phyloP scores from a whole-genome alignment of 2,329 filamentous ascomycete genomes.

The Pseudonectria buxi region DNA sequence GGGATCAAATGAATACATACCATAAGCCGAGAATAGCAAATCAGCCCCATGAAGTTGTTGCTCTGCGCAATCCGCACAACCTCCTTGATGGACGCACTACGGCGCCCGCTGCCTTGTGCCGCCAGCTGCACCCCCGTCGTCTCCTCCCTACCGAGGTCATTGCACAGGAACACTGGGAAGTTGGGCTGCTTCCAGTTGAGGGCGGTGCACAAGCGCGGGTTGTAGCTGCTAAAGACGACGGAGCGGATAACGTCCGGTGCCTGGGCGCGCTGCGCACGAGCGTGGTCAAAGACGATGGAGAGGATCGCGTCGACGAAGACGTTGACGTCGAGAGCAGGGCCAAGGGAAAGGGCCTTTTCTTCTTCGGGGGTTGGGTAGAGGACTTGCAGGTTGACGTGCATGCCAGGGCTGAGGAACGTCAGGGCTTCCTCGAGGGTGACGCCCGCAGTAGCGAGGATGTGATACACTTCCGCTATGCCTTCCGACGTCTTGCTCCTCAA shows the following conservation, averaged over 20 bases:
- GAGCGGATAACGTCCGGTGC: slow-evolving; percentile 69
- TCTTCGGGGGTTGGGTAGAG: slow-evolving; percentile 75
- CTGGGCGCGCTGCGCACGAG: slow-evolving; percentile 56
- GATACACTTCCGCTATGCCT: slow-evolving; percentile 61
- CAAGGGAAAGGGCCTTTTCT: slow-evolving; percentile 62
- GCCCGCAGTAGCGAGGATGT: slow-evolving; percentile 66
- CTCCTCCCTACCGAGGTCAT: slow-evolving; percentile 69
- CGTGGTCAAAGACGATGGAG: slow-evolving; percentile 84
- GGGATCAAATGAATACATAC: slow-evolving; percentile 44
- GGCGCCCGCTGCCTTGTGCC: slow-evolving; percentile 55
- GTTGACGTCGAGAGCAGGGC: slow-evolving; percentile 77
- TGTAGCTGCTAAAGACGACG: slow-evolving; percentile 92
- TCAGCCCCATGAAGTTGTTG: slow-evolving; percentile 97
- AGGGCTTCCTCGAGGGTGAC: slow-evolving; percentile 75
- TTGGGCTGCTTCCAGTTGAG: slow-evolving; percentile 99
- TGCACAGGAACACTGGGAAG: slow-evolving; percentile 92
- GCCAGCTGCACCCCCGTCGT: slow-evolving; percentile 30
- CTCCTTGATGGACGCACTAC: slow-evolving; percentile 85
- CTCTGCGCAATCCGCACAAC: slow-evolving; percentile 85
- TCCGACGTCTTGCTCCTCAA: slow-evolving; percentile 41
- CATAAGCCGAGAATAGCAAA: slow-evolving; percentile 80
- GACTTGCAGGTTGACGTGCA: slow-evolving; percentile 89
- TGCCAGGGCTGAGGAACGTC: slow-evolving; percentile 62
- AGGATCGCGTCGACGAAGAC: slow-evolving; percentile 77
- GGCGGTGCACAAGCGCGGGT: slow-evolving; percentile 81